Conservation (phyloP, 768 basidiomycete genomes). For the Coprinopsis strossmayeri region DNA sequence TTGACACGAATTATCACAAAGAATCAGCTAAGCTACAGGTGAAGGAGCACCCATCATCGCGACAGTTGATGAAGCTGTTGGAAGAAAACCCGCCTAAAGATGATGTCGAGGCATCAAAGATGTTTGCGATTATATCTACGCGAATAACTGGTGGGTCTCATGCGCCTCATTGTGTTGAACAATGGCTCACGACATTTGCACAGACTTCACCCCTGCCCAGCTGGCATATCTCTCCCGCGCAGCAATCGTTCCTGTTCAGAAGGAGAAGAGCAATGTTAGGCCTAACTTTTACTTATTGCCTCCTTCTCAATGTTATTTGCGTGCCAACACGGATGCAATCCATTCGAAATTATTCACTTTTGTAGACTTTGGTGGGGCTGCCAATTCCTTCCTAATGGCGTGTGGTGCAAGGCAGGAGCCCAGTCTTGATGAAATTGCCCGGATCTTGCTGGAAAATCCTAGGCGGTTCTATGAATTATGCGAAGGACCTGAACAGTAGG, state of each 20-base stretch:
- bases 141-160: slow-evolving; percentile 31
- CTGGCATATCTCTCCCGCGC: slow-evolving; percentile 49
- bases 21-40: slow-evolving; percentile 66
- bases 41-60: slow-evolving; percentile 58
- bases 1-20: slow-evolving; percentile 44
- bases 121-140: slow-evolving; percentile 65
- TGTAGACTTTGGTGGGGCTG: slow-evolving; percentile 78
- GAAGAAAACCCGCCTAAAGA: slow-evolving; percentile 46
- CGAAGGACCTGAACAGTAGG: slow-evolving; percentile 63
- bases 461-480: slow-evolving; percentile 64
- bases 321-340: slow-evolving; percentile 46
- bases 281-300: slow-evolving; percentile 39
- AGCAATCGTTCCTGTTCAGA: slow-evolving; percentile 60
- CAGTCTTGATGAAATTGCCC: slow-evolving; percentile 74
- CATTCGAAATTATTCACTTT: slow-evolving; percentile 83
- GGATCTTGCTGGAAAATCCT: slow-evolving; percentile 64
- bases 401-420: slow-evolving; percentile 89
- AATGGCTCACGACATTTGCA: slow-evolving; percentile 3
- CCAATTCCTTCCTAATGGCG: slow-evolving; percentile 78
- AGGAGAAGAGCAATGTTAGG: slow-evolving; percentile 21
- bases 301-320: slow-evolving; percentile 69
- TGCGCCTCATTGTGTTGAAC: not conserved
- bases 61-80: slow-evolving; percentile 58
- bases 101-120: slow-evolving; percentile 46
- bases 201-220: slow-evolving; percentile 56